phyloP scores from a whole-genome alignment of 441 rosid species.

The Arabidopsis lyrata region DNA sequence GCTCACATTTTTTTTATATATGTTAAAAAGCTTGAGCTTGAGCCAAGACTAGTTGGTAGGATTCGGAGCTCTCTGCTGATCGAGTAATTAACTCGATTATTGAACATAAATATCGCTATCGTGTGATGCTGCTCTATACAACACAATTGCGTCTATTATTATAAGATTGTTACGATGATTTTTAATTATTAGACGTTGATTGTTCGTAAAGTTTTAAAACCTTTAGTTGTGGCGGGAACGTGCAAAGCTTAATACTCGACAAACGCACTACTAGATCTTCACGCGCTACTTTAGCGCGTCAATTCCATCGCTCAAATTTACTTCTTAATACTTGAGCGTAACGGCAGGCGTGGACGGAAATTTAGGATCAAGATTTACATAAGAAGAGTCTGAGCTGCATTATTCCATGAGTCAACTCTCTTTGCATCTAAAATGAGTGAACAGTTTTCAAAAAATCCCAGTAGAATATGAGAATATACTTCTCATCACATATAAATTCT shows the following conservation, averaged over 20 bases:
- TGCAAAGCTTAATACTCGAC: background rate
- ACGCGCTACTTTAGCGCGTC: slow-evolving; percentile 21
- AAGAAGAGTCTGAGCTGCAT: background rate
- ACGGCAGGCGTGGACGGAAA: background rate
- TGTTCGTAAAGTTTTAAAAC: background rate
- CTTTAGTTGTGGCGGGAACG: slow-evolving; percentile 30
- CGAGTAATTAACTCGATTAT: background rate
- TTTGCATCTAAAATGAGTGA: background rate
- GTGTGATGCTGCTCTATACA: background rate
- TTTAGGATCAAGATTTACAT: background rate
- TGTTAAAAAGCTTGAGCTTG: background rate
- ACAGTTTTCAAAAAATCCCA: background rate
- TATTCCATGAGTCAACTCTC: background rate
- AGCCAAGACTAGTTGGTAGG: background rate
- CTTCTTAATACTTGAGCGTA: background rate
- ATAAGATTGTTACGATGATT: background rate
- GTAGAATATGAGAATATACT: background rate
- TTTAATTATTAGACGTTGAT: background rate
- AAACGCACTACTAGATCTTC: background rate
- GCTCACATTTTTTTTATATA: background rate
- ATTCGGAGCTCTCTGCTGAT: no score
- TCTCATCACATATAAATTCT: no score
- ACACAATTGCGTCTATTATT: background rate
- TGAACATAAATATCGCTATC: background rate
- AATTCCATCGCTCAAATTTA: background rate